Evolutionary conservation across 495 filamentous ascomycete genomes (phyloP).

Genomic region (Podospora tetraspora): DNA sequence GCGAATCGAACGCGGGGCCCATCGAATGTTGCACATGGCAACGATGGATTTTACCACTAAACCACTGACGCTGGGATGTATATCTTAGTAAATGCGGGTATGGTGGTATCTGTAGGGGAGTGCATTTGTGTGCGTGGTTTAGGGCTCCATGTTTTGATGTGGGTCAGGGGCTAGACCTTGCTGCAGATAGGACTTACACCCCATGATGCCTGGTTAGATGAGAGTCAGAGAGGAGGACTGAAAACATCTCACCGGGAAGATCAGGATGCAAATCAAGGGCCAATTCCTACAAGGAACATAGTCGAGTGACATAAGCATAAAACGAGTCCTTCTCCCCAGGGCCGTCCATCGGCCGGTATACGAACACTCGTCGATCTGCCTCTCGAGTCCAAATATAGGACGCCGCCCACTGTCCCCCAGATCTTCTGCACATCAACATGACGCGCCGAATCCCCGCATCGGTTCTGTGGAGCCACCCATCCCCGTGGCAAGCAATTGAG

Average conservation of each 20-base stretch:
- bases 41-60: background rate
- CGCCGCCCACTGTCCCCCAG: background rate
- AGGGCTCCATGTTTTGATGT: background rate
- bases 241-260: background rate
- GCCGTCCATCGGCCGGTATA: background rate
- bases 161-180: background rate
- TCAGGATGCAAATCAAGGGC: background rate
- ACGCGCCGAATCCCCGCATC: background rate
- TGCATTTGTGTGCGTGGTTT: background rate
- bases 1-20: slow-evolving; percentile 51
- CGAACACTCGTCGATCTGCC: background rate
- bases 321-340: background rate
- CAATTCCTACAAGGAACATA: background rate
- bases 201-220: background rate
- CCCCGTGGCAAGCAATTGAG: background rate
- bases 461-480: background rate
- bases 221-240: background rate
- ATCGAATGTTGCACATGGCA: slow-evolving; percentile 31
- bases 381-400: background rate
- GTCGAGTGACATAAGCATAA: background rate
- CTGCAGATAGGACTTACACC: background rate
- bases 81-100: background rate
- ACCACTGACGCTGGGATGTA: background rate
- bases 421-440: background rate
- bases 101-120: background rate